Evolutionary conservation across 179 eudicot genomes (phyloP).

Genomic region (Beta lomatogona): DNA sequence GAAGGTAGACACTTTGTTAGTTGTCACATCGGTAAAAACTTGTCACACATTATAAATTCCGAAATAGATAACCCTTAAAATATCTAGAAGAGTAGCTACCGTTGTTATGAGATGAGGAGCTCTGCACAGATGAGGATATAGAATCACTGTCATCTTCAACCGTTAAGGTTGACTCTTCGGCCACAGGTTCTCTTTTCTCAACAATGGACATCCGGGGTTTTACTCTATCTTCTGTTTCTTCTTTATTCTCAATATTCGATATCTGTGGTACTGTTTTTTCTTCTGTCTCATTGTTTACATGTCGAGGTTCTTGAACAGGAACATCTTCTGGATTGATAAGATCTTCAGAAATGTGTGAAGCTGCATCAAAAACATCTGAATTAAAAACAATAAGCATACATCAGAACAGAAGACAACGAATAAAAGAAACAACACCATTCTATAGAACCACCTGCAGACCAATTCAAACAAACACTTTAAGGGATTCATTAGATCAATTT

Average conservation of each 20-base stretch:
- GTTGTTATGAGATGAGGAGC: conserved; percentile 24
- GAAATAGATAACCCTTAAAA: conserved; percentile 3
- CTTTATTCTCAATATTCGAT: conserved; percentile 15
- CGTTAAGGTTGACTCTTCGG: conserved; percentile 22
- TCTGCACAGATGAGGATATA: conserved; percentile 17
- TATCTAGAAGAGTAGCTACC: conserved; percentile 24
- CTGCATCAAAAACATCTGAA: conserved; percentile 34
- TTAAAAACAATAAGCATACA: conserved; percentile 17
- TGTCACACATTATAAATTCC: background rate
- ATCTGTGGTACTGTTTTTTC: conserved; percentile 10
- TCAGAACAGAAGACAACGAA: conserved; percentile 18
- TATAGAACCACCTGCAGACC: background rate
- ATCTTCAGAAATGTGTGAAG: conserved; percentile 28
- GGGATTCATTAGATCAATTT: too few species aligned
- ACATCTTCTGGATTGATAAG: conserved; percentile 27
- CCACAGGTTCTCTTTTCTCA: conserved; percentile 21
- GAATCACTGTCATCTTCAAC: conserved; percentile 26
- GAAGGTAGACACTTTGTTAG: background rate
- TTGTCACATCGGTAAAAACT: conserved; percentile 1
- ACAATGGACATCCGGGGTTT: conserved; percentile 11
- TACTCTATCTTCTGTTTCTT: conserved; percentile 29
- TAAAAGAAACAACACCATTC: background rate
- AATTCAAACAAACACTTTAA: conserved; percentile 1
- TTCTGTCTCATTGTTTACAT: conserved; percentile 25
- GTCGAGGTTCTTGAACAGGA: conserved; percentile 23